phyloP scores from a whole-genome alignment of 768 basidiomycete species.

The Clavulina sp. region DNA sequence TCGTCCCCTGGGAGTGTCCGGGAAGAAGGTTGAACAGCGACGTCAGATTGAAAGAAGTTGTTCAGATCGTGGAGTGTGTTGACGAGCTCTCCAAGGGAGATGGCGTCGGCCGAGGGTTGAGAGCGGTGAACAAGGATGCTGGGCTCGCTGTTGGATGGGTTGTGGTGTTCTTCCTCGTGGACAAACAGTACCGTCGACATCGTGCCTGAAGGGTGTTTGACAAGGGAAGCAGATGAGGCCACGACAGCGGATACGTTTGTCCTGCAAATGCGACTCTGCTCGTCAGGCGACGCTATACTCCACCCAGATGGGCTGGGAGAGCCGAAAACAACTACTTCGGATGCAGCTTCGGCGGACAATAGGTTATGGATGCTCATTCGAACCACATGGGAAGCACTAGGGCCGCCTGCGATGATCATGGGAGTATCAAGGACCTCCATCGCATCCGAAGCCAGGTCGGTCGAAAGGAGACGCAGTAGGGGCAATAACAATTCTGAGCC shows the following conservation, averaged over 20 bases:
- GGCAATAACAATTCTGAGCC: slow-evolving; percentile 87
- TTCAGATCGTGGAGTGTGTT: slow-evolving; percentile 21
- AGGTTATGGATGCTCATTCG: slow-evolving; percentile 70
- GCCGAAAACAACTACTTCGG: slow-evolving; percentile 59
- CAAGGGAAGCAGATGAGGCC: slow-evolving; percentile 46
- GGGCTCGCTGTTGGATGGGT: slow-evolving; percentile 2
- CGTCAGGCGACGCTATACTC: slow-evolving; percentile 58
- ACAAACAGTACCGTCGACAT: slow-evolving; percentile 24
- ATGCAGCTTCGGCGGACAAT: slow-evolving; percentile 28
- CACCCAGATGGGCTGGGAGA: slow-evolving; percentile 71
- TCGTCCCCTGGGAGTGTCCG: neutral
- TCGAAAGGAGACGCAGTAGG: slow-evolving; percentile 70
- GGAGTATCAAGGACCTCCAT: slow-evolving; percentile 91
- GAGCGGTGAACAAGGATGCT: slow-evolving; percentile 3
- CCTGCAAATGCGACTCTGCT: slow-evolving; percentile 43
- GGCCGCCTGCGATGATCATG: slow-evolving; percentile 44
- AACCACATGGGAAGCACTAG: slow-evolving; percentile 67
- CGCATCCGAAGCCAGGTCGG: slow-evolving; percentile 67
- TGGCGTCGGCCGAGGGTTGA: slow-evolving; percentile 21
- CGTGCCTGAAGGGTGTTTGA: slow-evolving; percentile 45
- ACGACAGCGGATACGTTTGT: slow-evolving; percentile 72
- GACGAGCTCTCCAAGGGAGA: slow-evolving; percentile 43
- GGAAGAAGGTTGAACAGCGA: slow-evolving; percentile 3
- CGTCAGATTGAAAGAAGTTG: slow-evolving; percentile 22
- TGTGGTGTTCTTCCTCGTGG: slow-evolving; percentile 14